These are phyloP conservation scores for Dichomitus squalens DNA, from an alignment of 1,284 basidiomycete genomes.

Conservation along the genomic window DNA sequence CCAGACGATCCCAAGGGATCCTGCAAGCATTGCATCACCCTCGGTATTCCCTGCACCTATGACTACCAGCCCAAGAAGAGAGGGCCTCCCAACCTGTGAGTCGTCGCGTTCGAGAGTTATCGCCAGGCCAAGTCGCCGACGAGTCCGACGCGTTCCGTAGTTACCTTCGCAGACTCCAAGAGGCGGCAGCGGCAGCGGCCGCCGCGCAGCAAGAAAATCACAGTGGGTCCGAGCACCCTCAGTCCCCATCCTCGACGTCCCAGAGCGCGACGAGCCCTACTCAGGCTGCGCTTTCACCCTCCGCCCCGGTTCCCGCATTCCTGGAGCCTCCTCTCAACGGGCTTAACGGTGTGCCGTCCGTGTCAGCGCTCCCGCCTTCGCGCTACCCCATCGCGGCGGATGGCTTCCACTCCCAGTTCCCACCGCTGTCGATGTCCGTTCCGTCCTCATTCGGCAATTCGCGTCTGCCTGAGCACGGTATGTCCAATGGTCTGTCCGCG, in stretches of 20 bases:
- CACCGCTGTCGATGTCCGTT: constrained; percentile 43
- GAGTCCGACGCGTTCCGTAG: constrained; percentile 39
- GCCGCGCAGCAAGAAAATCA: constrained; percentile 37
- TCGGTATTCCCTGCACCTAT: constrained; percentile 85
- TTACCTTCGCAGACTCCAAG: constrained; percentile 77
- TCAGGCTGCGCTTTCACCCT: constrained; percentile 48
- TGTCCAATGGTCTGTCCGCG: constrained; percentile 18
- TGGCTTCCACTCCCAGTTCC: constrained; percentile 57
- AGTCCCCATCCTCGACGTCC: constrained; percentile 51
- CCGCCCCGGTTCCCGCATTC: constrained; percentile 49
- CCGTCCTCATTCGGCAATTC: constrained; percentile 37
- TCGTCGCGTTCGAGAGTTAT: constrained; percentile 6
- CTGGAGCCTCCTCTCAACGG: constrained; percentile 52
- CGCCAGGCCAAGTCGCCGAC: not conserved
- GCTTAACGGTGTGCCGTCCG: constrained; percentile 37
- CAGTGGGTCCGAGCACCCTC: constrained; percentile 42
- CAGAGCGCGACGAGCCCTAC: constrained; percentile 50
- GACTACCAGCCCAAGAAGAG: constrained; percentile 92
- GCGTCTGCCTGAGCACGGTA: constrained; percentile 18
- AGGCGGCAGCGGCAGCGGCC: constrained; percentile 67
- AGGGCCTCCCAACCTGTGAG: constrained; percentile 85
- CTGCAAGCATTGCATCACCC: constrained; percentile 83
- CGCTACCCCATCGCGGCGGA: constrained; percentile 74
- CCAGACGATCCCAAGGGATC: constrained; percentile 72
- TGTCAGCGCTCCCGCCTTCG: constrained; percentile 59